Percentiles rank a stretch among this genome's conserved stretches.
Evolutionary conservation across 1,284 basidiomycete species (phyloP).

Genomic region (Hortiboletus rubellus): DNA sequence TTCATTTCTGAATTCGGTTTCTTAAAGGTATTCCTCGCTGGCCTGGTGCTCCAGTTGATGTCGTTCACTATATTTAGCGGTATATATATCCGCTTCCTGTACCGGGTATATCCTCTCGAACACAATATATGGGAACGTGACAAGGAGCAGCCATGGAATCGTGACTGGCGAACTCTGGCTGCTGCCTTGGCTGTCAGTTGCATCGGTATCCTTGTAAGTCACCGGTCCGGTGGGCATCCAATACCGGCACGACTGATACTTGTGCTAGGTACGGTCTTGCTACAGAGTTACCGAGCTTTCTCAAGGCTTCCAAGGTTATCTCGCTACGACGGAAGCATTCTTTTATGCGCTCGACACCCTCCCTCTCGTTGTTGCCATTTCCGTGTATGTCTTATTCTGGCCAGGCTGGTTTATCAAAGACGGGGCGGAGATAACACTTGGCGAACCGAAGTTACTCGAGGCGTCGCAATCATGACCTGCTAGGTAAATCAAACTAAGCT

Average conservation of each 20-base stretch:
- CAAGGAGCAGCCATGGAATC: constrained; percentile 42
- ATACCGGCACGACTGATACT: neutral
- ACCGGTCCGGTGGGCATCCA: neutral
- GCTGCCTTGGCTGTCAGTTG: constrained; percentile 59
- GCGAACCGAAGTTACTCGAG: neutral
- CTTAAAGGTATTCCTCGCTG: constrained; percentile 60
- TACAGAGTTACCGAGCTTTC: constrained; percentile 69
- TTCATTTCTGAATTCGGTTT: constrained; percentile 44
- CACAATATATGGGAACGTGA: constrained; percentile 49
- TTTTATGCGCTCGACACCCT: constrained; percentile 72
- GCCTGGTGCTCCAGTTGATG: constrained; percentile 60
- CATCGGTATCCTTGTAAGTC: constrained; percentile 61
- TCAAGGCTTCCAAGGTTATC: constrained; percentile 60
- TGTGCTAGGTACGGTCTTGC: constrained; percentile 58
- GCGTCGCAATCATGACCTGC: neutral
- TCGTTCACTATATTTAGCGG: constrained; percentile 64
- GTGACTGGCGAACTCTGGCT: constrained; percentile 62
- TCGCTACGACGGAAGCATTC: constrained; percentile 59
- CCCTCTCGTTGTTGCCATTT: constrained; percentile 61
- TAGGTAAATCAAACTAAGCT: neutral
- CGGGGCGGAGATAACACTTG: neutral
- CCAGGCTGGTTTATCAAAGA: constrained; percentile 52
- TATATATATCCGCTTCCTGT: constrained; percentile 60
- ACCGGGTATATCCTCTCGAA: constrained; percentile 48
- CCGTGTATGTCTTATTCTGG: constrained; percentile 58